Conservation (phyloP, 345 rosid species). For the Boechera retrofracta region DNA sequence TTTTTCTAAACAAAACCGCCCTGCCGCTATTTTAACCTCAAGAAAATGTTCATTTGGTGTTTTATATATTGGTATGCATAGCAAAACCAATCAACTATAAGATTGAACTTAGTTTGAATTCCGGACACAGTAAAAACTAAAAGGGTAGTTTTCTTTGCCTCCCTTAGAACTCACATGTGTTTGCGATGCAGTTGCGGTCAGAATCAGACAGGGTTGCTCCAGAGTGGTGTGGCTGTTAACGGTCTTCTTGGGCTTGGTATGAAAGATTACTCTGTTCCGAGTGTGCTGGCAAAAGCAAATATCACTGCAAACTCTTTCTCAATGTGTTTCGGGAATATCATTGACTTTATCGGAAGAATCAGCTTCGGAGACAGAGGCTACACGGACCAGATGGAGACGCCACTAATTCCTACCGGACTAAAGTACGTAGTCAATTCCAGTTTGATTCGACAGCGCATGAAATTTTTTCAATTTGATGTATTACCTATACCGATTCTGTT, state of each 20-base stretch:
- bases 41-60: not conserved
- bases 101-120: not conserved
- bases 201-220: constrained; percentile 73
- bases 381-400: constrained; percentile 74
- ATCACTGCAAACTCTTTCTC: constrained; percentile 81
- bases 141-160: not conserved
- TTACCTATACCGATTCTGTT: not conserved
- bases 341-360: constrained; percentile 71
- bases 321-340: constrained; percentile 67
- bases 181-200: constrained; percentile 71
- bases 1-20: not conserved
- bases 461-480: not conserved
- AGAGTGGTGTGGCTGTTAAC: constrained; percentile 62
- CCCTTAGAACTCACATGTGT: constrained; percentile 7
- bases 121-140: no score
- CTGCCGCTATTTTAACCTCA: not conserved
- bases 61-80: not conserved
- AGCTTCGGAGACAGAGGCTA: constrained; percentile 89
- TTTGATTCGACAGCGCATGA: no score
- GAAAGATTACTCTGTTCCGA: constrained; percentile 76
- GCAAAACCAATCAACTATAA: no score
- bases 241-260: constrained; percentile 93
- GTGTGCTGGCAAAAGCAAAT: constrained; percentile 70
- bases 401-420: constrained; percentile 54
- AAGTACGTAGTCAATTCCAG: constrained; percentile 47